These are phyloP conservation scores for Lagenidium giganteum DNA, from an alignment of 352 stramenopile species.

Conservation along the genomic window DNA sequence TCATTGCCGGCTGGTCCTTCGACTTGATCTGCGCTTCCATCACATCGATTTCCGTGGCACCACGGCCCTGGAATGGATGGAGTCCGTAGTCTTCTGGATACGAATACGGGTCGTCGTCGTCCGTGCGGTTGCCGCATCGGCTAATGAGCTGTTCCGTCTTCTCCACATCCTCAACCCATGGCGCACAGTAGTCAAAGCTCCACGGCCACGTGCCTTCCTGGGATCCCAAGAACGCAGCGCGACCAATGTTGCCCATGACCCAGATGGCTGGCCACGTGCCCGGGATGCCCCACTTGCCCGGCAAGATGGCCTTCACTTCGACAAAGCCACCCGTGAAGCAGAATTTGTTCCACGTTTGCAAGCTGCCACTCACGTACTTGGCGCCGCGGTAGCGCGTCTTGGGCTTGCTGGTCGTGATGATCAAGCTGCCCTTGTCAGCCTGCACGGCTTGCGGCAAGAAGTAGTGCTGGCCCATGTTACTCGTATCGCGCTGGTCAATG, in stretches of 20 bases:
- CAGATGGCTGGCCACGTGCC: constrained; percentile 97
- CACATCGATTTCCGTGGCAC: constrained; percentile 97
- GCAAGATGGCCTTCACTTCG: constrained; percentile 92
- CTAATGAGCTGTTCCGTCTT: constrained; percentile 93
- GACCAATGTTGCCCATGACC: constrained; percentile 97
- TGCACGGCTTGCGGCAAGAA: constrained; percentile 92
- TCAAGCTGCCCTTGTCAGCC: constrained; percentile 91
- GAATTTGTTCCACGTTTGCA: constrained; percentile 99
- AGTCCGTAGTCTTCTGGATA: constrained; percentile 89
- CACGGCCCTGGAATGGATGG: constrained; percentile 88
- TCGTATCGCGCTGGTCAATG: constrained; percentile 93
- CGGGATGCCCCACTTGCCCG: constrained; percentile 91
- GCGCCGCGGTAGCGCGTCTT: constrained; percentile 72
- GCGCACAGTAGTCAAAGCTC: constrained; percentile 92
- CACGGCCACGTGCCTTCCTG: constrained; percentile 96
- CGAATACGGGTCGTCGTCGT: constrained; percentile 85
- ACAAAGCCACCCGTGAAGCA: constrained; percentile 97
- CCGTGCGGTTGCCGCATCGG: constrained; percentile 92
- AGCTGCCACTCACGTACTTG: constrained; percentile 88
- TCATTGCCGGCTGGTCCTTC: constrained; percentile 83
- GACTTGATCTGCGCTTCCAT: constrained; percentile 87
- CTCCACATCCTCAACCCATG: constrained; percentile 80
- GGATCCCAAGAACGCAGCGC: constrained; percentile 91
- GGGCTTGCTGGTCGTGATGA: constrained; percentile 88
- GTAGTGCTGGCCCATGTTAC: constrained; percentile 95